These are phyloP conservation scores for Omphalotus guepiniiformis DNA, from an alignment of 768 basidiomycete genomes.

Conservation along the genomic window DNA sequence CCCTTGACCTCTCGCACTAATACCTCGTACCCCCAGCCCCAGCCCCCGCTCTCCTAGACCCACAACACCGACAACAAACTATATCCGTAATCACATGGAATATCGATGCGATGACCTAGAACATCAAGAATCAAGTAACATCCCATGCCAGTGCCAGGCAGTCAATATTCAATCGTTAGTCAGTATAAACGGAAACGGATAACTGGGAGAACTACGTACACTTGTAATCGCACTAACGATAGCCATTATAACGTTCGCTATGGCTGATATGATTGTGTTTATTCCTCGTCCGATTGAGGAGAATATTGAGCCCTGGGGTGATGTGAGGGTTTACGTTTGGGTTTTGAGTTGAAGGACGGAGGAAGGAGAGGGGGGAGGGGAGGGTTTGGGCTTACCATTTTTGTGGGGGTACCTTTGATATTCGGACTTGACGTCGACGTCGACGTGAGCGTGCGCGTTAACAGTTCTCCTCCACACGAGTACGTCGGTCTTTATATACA, in stretches of 20 bases:
- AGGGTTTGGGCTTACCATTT: too few species aligned
- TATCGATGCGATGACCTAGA: slow-evolving; percentile 60
- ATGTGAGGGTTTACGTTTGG: background rate
- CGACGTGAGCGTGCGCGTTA: background rate
- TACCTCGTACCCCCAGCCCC: too few species aligned
- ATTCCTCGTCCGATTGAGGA: slow-evolving; percentile 65
- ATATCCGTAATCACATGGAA: slow-evolving; percentile 58
- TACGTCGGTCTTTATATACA: too few species aligned
- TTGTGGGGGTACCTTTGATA: background rate
- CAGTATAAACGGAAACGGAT: too few species aligned
- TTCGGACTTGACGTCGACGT: background rate
- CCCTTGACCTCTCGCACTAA: too few species aligned
- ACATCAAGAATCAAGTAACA: background rate
- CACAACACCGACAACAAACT: slow-evolving; percentile 44
- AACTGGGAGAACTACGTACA: slow-evolving; percentile 33
- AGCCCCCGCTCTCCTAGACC: background rate
- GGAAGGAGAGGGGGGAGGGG: background rate
- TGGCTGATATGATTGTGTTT: slow-evolving; percentile 55
- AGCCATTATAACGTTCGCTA: slow-evolving; percentile 54
- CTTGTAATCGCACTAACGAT: slow-evolving; percentile 55
- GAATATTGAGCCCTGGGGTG: slow-evolving; percentile 47
- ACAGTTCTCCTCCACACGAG: slow-evolving; percentile 15
- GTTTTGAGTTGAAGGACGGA: background rate
- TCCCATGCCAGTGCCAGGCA: too few species aligned
- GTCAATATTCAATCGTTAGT: too few species aligned